phyloP scores from a whole-genome alignment of 2,329 filamentous ascomycete genomes.

The Ceratocystis albifundus region DNA sequence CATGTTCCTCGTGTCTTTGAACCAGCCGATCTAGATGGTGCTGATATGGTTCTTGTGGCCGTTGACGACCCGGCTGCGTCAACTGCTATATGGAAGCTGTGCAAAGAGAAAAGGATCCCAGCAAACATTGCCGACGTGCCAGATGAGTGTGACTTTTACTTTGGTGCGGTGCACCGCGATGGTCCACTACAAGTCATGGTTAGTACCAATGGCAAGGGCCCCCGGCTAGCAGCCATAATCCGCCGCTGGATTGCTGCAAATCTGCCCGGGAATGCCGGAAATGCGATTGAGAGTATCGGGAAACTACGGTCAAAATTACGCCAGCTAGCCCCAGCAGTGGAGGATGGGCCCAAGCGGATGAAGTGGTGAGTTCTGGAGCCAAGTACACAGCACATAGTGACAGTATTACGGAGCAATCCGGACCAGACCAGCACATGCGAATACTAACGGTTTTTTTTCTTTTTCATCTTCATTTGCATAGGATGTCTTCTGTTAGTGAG shows the following conservation, averaged over 20 bases:
- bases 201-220: constrained; percentile 93
- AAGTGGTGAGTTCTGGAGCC: constrained; percentile 50
- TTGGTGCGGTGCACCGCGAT: constrained; percentile 88
- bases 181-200: constrained; percentile 97
- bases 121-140: constrained; percentile 97
- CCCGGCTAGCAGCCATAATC: constrained; percentile 77
- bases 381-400: not conserved
- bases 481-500: constrained; percentile 90
- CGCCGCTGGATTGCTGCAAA: constrained; percentile 65
- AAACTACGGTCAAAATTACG: constrained; percentile 67
- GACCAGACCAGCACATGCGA: not conserved
- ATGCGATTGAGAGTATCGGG: constrained; percentile 77
- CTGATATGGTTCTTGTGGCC: constrained; percentile 82
- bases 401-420: no score
- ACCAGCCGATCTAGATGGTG: constrained; percentile 69
- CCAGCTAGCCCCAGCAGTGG: constrained; percentile 56
- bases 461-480: constrained; percentile 34
- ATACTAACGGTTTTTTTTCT: constrained; percentile 19
- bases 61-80: constrained; percentile 91
- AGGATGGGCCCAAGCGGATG: constrained; percentile 80
- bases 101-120: constrained; percentile 70
- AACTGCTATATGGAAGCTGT: constrained; percentile 81
- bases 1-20: constrained; percentile 77
- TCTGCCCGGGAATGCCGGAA: constrained; percentile 68
- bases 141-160: constrained; percentile 96